Percentiles rank a stretch among this genome's conserved stretches.
Conservation (phyloP, 768 basidiomycete genomes). For the Rubroboletus satanas region DNA sequence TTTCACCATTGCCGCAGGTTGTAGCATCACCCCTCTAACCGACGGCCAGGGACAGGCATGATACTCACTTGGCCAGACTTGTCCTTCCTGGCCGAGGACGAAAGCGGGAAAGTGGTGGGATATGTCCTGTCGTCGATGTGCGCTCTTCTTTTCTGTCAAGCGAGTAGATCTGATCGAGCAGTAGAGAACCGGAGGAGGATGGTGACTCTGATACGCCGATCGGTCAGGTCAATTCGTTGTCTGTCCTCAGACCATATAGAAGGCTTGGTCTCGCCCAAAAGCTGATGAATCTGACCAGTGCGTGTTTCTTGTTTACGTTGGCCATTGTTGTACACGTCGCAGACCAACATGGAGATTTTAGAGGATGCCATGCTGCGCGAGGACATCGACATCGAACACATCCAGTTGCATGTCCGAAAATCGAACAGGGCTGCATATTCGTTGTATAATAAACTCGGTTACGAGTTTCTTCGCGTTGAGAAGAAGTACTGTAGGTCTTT, state of each 20-base stretch:
- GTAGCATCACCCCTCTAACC: constrained; percentile 1
- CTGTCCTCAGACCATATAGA: constrained; percentile 28
- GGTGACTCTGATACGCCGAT: constrained; percentile 6
- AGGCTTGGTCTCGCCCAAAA: constrained; percentile 27
- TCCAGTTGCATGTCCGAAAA: constrained; percentile 29
- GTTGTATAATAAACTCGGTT: constrained; percentile 27
- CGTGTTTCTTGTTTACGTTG: constrained; percentile 2
- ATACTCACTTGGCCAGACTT: constrained; percentile 50
- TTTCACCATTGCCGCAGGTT: neutral
- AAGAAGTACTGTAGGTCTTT: constrained; percentile 25
- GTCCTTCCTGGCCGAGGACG: constrained; percentile 51
- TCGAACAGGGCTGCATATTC: constrained; percentile 25
- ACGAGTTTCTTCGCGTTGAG: constrained; percentile 11
- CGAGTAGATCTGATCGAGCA: constrained; percentile 1
- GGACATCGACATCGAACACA: constrained; percentile 9
- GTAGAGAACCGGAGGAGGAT: constrained; percentile 24
- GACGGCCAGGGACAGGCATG: constrained; percentile 41
- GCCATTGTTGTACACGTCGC: neutral
- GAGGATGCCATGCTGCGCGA: constrained; percentile 25
- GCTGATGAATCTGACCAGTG: constrained; percentile 27
- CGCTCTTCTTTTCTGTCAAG: constrained; percentile 12
- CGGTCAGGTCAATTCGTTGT: constrained; percentile 29
- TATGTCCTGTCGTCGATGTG: constrained; percentile 58
- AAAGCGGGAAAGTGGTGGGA: constrained; percentile 47
- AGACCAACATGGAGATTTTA: constrained; percentile 8